These are phyloP conservation scores for Colletotrichum magnum DNA, from an alignment of 2,329 filamentous ascomycete species.

Conservation along the genomic window DNA sequence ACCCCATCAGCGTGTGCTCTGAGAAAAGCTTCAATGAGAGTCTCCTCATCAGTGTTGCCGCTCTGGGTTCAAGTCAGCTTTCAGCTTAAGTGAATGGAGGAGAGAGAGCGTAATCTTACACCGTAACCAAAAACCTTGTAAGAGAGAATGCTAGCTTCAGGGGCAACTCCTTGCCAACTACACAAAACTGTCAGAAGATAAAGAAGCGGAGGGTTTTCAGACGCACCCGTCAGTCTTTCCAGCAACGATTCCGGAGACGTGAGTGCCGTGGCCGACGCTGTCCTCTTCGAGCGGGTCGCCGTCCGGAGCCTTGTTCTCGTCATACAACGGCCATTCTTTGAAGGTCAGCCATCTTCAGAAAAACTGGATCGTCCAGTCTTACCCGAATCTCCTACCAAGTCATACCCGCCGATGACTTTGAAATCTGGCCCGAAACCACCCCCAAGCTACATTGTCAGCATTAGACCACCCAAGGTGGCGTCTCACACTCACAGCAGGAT, in stretches of 20 bases:
- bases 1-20: slow-evolving; percentile 48
- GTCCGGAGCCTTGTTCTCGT: slow-evolving; percentile 48
- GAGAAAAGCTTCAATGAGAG: slow-evolving; percentile 49
- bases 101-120: too few species aligned
- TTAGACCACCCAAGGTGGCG: background rate
- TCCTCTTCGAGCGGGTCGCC: slow-evolving; percentile 50
- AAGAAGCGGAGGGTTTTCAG: too few species aligned
- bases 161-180: slow-evolving; percentile 46
- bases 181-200: background rate
- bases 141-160: slow-evolving; percentile 46
- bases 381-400: slow-evolving; percentile 36
- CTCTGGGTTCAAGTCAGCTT: slow-evolving; percentile 18
- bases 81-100: too few species aligned
- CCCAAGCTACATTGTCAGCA: slow-evolving; percentile 29
- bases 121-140: slow-evolving; percentile 50
- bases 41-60: slow-evolving; percentile 45
- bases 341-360: background rate
- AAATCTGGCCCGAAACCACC: slow-evolving; percentile 35
- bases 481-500: slow-evolving; percentile 49
- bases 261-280: slow-evolving; percentile 53
- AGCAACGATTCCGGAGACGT: slow-evolving; percentile 50
- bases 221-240: slow-evolving; percentile 32
- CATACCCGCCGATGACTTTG: slow-evolving; percentile 40
- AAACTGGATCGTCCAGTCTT: background rate
- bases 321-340: slow-evolving; percentile 19